Conservation (phyloP, 768 basidiomycete species). For the Mycena epipterygia region DNA sequence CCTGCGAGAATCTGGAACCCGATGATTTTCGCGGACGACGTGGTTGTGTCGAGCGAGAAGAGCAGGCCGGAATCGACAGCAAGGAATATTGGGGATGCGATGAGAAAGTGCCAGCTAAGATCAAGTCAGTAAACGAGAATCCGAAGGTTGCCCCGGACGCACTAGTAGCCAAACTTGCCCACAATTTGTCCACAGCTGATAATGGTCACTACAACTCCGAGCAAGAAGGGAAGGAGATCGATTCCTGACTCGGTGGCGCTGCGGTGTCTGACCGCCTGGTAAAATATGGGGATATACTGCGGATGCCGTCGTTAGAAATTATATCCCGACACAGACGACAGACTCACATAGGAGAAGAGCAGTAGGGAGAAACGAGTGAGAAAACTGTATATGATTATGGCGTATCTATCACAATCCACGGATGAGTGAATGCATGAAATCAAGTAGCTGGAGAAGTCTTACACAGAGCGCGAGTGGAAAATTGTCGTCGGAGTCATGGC, state of each 20-base stretch:
- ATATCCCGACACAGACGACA: no score
- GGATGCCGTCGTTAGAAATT: neutral
- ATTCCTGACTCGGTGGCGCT: constrained; percentile 34
- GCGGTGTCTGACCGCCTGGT: constrained; percentile 25
- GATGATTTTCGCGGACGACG: constrained; percentile 8
- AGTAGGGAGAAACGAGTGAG: no score
- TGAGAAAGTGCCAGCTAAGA: constrained; percentile 19
- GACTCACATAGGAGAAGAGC: no score
- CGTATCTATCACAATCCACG: no score
- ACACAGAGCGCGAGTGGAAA: constrained; percentile 26
- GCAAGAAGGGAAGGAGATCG: constrained; percentile 34
- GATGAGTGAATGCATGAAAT: no score
- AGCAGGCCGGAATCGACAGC: constrained; percentile 29
- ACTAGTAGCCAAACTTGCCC: neutral
- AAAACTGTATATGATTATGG: no score
- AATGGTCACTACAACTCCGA: constrained; percentile 17
- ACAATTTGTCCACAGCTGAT: constrained; percentile 18
- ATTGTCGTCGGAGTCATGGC: constrained; percentile 32
- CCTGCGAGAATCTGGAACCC: constrained; percentile 35
- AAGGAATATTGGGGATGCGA: constrained; percentile 17
- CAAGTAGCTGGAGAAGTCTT: no score
- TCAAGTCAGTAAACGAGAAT: neutral
- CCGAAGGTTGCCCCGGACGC: neutral
- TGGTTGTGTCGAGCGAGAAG: constrained; percentile 12
- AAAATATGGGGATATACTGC: constrained; percentile 30